Evolutionary conservation across 2,329 filamentous ascomycete genomes (phyloP).

Genomic region (Arthrobotrys megalospora): DNA sequence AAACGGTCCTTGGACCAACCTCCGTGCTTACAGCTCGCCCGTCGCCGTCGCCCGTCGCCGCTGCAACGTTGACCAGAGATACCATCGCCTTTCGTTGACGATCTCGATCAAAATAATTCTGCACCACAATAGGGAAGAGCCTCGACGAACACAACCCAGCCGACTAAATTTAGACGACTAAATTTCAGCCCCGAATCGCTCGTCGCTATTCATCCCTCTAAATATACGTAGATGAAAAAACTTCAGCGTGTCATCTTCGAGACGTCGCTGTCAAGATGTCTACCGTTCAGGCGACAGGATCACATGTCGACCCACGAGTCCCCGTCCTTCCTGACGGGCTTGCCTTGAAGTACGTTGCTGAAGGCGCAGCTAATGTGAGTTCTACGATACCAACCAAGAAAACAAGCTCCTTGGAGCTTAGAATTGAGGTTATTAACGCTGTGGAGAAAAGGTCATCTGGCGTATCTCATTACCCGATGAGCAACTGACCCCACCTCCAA

Average conservation of each 20-base stretch:
- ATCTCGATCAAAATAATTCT: not conserved
- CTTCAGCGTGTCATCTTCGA: slow-evolving; percentile 53
- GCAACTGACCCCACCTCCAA: slow-evolving; percentile 51
- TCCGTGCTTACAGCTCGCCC: slow-evolving; percentile 2
- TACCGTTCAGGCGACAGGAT: slow-evolving; percentile 59
- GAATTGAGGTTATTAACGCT: slow-evolving; percentile 18
- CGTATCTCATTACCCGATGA: slow-evolving; percentile 46
- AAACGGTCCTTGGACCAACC: slow-evolving; percentile 4
- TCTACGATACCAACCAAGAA: slow-evolving; percentile 65
- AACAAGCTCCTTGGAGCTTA: slow-evolving; percentile 41
- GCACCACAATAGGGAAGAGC: not conserved
- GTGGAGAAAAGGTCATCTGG: slow-evolving; percentile 53
- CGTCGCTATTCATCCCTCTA: slow-evolving; percentile 28
- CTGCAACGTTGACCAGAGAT: not conserved
- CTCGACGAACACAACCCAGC: slow-evolving; percentile 6
- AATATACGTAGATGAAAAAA: slow-evolving; percentile 60
- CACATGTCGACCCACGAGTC: slow-evolving; percentile 46
- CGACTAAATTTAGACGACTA: slow-evolving; percentile 5
- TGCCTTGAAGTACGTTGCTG: slow-evolving; percentile 70
- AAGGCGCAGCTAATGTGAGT: slow-evolving; percentile 82
- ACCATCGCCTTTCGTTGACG: not conserved
- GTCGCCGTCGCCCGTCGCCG: not conserved
- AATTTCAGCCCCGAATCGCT: slow-evolving; percentile 13
- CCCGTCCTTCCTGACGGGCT: slow-evolving; percentile 53
- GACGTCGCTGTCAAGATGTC: slow-evolving; percentile 60